Base-by-base conservation (phyloP, 2,329 filamentous ascomycete genomes). In the Xylaria sp. region DNA sequence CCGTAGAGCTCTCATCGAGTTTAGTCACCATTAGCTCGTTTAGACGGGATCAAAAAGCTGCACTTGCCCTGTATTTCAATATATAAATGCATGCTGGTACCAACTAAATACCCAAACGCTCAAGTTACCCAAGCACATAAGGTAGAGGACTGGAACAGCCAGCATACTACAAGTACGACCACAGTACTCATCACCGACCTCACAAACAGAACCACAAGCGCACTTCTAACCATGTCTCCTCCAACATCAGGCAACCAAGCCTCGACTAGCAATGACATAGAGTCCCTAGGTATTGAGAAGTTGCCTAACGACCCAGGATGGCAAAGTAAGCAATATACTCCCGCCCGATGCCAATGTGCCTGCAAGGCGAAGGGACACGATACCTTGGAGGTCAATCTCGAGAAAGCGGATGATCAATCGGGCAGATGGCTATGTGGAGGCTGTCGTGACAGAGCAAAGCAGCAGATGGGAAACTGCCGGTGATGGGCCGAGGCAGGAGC, bases 391-490 rank as follows among this genome's bases (percentile, higher is more conserved):
- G 7, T 11, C 4, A 42, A 66, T 3, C 24, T 65, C 0, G 4
- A 34, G 17, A 21, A 2, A 17, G 62, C 65, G 14, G 32, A 39
- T 27, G 57, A 54, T 19, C 60, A 65, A 17, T 59, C 54, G 1
- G 58, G 51, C 3, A 58, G 68, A 47, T 24, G 11, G 24, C n/a
- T 73, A 2, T 73, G 71, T 27, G 64, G 58, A 2, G 71, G 68
- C 21, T 73, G 71, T 14, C 32, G 48, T 9, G 67, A 69, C 32
- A 64, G 71, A 5, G 45, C 54, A 11, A 39, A 11, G 39, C 8
- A 17, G 2, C 34, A 45, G 19, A 65, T 68, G 2, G 71, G 71
- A 19, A 1, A 45, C 11, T 73, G 71, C 45, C 14, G 53, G 6
- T 73, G 56, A 57, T 53, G 11, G 24, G 14, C 8, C 14, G 12